Evolutionary conservation across 495 filamentous ascomycete genomes (phyloP).

Genomic region (Talaromyces borbonicus): DNA sequence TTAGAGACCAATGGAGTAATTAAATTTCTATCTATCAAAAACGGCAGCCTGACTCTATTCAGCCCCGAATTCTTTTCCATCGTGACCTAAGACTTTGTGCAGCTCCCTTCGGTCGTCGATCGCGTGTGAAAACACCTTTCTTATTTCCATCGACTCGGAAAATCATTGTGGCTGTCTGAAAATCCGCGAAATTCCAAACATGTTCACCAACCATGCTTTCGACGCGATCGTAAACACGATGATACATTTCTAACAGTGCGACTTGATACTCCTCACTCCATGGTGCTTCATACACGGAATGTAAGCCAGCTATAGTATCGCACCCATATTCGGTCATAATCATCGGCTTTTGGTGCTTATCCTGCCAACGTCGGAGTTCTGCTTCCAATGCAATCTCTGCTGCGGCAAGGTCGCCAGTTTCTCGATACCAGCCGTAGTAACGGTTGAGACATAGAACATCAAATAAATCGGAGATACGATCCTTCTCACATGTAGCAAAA

Average conservation of each 20-base stretch:
- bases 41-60: too few relatives aligned
- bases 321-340: conserved; percentile 12
- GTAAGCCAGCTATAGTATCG: conserved; percentile 9
- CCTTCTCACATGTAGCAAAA: not conserved
- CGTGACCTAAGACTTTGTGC: too few relatives aligned
- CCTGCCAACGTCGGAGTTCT: conserved; percentile 7
- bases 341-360: too few relatives aligned
- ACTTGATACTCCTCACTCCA: conserved; percentile 11
- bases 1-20: too few relatives aligned
- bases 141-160: not conserved
- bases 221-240: conserved; percentile 9
- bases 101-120: not conserved
- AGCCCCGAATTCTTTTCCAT: too few relatives aligned
- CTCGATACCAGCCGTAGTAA: not conserved
- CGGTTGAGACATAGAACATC: not conserved
- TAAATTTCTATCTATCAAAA: too few relatives aligned
- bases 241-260: conserved; percentile 9
- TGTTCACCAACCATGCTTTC: conserved; percentile 10
- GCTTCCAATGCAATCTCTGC: not conserved
- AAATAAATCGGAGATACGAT: not conserved
- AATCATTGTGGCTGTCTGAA: conserved; percentile 3
- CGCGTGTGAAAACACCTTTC: not conserved
- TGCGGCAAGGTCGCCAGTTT: not conserved
- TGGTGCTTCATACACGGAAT: conserved; percentile 3
- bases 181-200: conserved; percentile 12